Evolutionary conservation across 2,329 filamentous ascomycete genomes (phyloP).

Genomic region (Grosmannia huntii): DNA sequence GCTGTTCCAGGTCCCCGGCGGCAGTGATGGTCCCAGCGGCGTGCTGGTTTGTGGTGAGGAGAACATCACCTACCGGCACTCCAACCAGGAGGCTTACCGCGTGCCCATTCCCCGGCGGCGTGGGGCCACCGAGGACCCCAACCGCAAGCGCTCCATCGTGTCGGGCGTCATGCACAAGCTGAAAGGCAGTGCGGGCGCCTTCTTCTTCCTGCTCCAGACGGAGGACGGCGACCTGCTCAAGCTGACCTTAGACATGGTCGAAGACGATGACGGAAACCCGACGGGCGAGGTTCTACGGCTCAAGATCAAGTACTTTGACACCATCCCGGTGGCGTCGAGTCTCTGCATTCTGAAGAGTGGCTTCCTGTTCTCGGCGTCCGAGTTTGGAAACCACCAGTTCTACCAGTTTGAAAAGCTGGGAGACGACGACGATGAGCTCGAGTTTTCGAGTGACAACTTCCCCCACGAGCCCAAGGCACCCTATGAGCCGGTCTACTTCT

Average conservation of each 20-base stretch:
- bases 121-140: slow-evolving; percentile 82
- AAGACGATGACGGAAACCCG: slow-evolving; percentile 63
- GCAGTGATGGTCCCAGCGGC: slow-evolving; percentile 84
- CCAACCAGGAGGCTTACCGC: slow-evolving; percentile 79
- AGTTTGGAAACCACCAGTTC: slow-evolving; percentile 86
- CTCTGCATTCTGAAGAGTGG: slow-evolving; percentile 92
- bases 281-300: slow-evolving; percentile 72
- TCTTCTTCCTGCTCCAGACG: slow-evolving; percentile 92
- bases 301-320: slow-evolving; percentile 97
- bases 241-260: slow-evolving; percentile 80
- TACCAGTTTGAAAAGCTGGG: slow-evolving; percentile 97
- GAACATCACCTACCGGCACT: slow-evolving; percentile 93
- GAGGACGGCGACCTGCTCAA: slow-evolving; percentile 99
- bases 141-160: slow-evolving; percentile 76
- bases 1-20: slow-evolving; percentile 90
- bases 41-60: slow-evolving; percentile 92
- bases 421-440: slow-evolving; percentile 81
- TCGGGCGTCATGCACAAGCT: slow-evolving; percentile 96
- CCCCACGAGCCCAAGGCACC: slow-evolving; percentile 59
- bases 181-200: slow-evolving; percentile 67
- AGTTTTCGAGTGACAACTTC: slow-evolving; percentile 75
- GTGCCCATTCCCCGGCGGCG: slow-evolving; percentile 79
- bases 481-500: slow-evolving; percentile 74
- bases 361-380: slow-evolving; percentile 83
- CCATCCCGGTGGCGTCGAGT: slow-evolving; percentile 74